Evolutionary conservation across 2,329 filamentous ascomycete species (phyloP).

Genomic region (Fusarium buxicola): DNA sequence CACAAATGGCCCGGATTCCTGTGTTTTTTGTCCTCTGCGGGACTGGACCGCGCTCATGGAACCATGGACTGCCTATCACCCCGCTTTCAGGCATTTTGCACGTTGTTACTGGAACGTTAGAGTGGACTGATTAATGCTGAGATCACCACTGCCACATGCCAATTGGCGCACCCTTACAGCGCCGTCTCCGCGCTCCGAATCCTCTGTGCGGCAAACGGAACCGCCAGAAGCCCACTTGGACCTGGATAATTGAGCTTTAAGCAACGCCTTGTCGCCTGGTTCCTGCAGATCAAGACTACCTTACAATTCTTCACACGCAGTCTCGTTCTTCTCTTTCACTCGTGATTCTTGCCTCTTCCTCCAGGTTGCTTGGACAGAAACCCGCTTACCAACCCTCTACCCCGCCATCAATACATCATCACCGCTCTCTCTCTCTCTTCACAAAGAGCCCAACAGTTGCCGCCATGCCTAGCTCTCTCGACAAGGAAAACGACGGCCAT

Average conservation of each 20-base stretch:
- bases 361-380: slow-evolving; percentile 1
- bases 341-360: neutral
- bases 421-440: slow-evolving; percentile 6
- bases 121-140: slow-evolving; percentile 28
- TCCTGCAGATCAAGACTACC: slow-evolving; percentile 12
- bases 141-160: slow-evolving; percentile 20
- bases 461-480: slow-evolving; percentile 56
- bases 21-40: too few relatives aligned
- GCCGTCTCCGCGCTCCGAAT: slow-evolving; percentile 13
- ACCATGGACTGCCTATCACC: neutral
- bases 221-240: neutral
- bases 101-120: too few relatives aligned
- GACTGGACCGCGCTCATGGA: too few relatives aligned
- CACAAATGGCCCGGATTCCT: too few relatives aligned
- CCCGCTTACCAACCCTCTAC: slow-evolving; percentile 28
- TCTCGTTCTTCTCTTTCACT: neutral
- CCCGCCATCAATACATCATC: slow-evolving; percentile 37
- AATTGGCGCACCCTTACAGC: slow-evolving; percentile 15
- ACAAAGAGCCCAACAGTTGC: slow-evolving; percentile 12
- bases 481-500: slow-evolving; percentile 52
- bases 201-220: neutral
- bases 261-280: slow-evolving; percentile 6
- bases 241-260: slow-evolving; percentile 23
- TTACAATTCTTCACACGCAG: neutral
- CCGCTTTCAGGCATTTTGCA: slow-evolving; percentile 9